Base-by-base conservation (phyloP, 176 grass and related monocot species). In the Puccinellia tenuiflora region DNA sequence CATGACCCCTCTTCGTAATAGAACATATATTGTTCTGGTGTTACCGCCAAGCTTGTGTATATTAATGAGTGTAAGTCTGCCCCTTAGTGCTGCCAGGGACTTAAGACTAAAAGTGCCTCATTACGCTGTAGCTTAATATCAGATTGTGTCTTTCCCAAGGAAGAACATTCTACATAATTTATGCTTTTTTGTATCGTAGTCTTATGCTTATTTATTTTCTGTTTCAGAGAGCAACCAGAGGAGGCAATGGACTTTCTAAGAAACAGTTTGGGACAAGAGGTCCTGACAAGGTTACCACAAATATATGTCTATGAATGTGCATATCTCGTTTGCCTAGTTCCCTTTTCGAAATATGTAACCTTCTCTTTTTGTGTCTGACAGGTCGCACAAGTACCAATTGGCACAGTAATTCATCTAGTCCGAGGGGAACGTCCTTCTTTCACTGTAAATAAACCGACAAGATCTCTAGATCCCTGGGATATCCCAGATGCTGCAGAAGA, bases 331-430 rank as follows among this genome's bases (percentile, higher is more conserved):
- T 74, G 5, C 26, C 20, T 29, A 51, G 71, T 74, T 74, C 71
- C 45, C 28, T 74, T 68, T 45, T 20, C 42, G 68, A 73, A 73
- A 74, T 51, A 21, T 20, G 52, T 75, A 35, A 13, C 45, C 52
- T 78, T 70, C 20, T 69, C 42, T 68, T 60, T 14, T 31, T 78
- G 1, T 85, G 28, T 83, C 40, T 54, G 3, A 67, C 89, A 97
- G 94, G 81, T 97, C 37, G 88, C 81, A 3, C 88, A 90, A 56
- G 92, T 97, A 61, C 94, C 92, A 73, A 86, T 94, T 57, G 92
- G 94, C 65, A 94, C 94, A n/a, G 94, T 97, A 69, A 92, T 97
- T 87, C 94, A 97, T 78, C 86, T 97, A 20, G 90, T 97, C 33
- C 80, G 56, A 68, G 94, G 94, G 50, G 92, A 94, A 38, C 43